Evolutionary conservation across 1,139 yeast species (phyloP), one percentile per base, ranked within the genome.

Genomic region (Debaryomycetaceae sp.): DNA sequence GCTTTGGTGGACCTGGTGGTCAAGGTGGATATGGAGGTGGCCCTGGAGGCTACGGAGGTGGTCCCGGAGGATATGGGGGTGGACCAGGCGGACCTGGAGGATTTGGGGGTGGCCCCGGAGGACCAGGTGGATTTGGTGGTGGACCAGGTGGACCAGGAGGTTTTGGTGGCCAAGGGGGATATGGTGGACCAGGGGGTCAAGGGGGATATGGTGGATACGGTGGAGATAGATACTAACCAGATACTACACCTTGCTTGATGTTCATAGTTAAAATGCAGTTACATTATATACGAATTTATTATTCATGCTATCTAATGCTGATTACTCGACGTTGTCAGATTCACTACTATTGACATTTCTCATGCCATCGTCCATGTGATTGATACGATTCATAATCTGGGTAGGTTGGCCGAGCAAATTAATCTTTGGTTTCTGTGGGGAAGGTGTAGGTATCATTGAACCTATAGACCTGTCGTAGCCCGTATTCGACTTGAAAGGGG

Each of bases 311-410:
- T 41, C 30, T 30, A 31, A 31, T 14, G 11, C 15, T 30, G 14
- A 4, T 41, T 40, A 61, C 22, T 62, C 66, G 2, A 62, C 58
- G 38, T 52, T 57, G 13, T 59, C 65, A 1, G 63, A 56, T n/a
- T 58, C 58, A 29, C 47, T 52, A 41, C 65, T 61, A 14, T 50
- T 57, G 8, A 59, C 52, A 40, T 58, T 56, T 34, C 62, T 46
- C 6, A 51, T 44, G 5, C 42, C 49, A 17, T 44, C 44, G 34
- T 51, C 47, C 11, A 41, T 45, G 41, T 31, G 43, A 41, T 39
- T 44, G 42, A 42, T 55, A 37, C 36, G 44, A 31, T 48, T 51
- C 9, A 51, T 44, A 6, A 59, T 42, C 18, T 50, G 50, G 1
- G 58, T 43, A 1, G 56, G 53, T 1, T 50, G 42, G 11, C 47